Conservation (phyloP, 257 asterid species). For the Capsicum baccatum region DNA sequence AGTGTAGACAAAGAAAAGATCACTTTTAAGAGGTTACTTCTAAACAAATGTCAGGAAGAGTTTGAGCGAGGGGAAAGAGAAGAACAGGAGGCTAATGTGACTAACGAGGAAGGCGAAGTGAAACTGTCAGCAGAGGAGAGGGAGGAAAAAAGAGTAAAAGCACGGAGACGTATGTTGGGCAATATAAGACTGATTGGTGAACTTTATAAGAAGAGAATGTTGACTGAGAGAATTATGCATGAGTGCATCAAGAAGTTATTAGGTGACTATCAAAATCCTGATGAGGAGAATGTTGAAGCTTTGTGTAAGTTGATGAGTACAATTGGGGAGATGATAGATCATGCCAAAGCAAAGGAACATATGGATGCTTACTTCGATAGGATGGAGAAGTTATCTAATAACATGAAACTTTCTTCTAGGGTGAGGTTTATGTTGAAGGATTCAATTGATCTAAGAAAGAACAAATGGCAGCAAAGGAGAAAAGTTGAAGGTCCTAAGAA, state of each 20-base stretch:
- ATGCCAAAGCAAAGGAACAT: constrained; percentile 68
- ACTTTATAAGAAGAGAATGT: constrained; percentile 88
- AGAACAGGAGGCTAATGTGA: constrained; percentile 86
- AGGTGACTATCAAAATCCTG: constrained; percentile 79
- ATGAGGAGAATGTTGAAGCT: constrained; percentile 91
- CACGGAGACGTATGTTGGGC: constrained; percentile 85
- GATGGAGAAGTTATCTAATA: constrained; percentile 70
- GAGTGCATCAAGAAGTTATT: constrained; percentile 78
- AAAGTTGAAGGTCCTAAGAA: constrained; percentile 97
- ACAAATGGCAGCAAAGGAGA: constrained; percentile 97
- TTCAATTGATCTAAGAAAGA: constrained; percentile 87
- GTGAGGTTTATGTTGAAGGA: constrained; percentile 95
- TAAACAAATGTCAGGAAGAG: constrained; percentile 95
- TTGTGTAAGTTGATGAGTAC: constrained; percentile 98
- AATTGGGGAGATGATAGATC: constrained; percentile 94
- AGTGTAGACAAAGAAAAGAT: constrained; percentile 67
- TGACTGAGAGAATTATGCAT: constrained; percentile 96
- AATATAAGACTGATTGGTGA: constrained; percentile 95
- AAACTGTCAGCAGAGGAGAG: constrained; percentile 81
- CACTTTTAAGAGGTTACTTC: constrained; percentile 84
- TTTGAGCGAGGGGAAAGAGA: constrained; percentile 93
- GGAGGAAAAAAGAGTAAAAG: constrained; percentile 77
- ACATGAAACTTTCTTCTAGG: constrained; percentile 83
- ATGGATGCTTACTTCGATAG: constrained; percentile 75
- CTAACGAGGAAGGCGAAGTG: constrained; percentile 78